phyloP scores from a whole-genome alignment of 345 rosid species.

The Salix udensis region DNA sequence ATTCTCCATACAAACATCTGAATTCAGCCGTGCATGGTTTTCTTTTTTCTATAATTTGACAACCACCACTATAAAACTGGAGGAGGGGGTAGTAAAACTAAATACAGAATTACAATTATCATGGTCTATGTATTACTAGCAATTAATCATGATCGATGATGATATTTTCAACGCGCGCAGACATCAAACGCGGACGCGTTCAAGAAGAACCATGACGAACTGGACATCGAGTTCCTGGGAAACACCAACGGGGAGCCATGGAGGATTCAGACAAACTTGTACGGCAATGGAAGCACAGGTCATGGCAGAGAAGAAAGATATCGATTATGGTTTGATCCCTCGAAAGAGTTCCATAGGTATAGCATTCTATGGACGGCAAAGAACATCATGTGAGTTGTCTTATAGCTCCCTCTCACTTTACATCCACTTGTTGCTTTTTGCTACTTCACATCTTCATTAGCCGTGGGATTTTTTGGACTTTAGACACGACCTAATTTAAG shows the following conservation, averaged over 20 bases:
- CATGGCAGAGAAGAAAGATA: constrained; percentile 95
- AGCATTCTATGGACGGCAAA: constrained; percentile 81
- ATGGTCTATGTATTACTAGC: neutral
- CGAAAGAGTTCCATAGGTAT: constrained; percentile 75
- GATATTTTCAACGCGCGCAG: constrained; percentile 23
- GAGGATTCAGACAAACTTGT: constrained; percentile 90
- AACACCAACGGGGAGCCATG: constrained; percentile 78
- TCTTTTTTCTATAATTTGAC: neutral
- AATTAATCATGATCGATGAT: neutral
- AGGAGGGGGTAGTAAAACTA: neutral
- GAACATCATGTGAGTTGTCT: constrained; percentile 61
- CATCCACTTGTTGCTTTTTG: neutral
- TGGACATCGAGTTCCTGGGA: constrained; percentile 93
- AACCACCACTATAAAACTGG: no score
- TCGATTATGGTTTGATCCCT: constrained; percentile 89
- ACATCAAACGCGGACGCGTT: constrained; percentile 83
- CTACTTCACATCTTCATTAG: neutral
- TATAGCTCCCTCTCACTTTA: neutral
- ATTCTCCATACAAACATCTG: neutral
- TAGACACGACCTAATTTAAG: neutral
- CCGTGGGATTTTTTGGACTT: neutral
- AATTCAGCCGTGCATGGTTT: neutral
- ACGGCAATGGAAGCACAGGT: constrained; percentile 83
- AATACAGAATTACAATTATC: neutral
- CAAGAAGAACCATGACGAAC: constrained; percentile 77